Evolutionary conservation across 1,284 basidiomycete species (phyloP), one percentile per base, ranked within the genome.

Genomic region (Somion occarium): DNA sequence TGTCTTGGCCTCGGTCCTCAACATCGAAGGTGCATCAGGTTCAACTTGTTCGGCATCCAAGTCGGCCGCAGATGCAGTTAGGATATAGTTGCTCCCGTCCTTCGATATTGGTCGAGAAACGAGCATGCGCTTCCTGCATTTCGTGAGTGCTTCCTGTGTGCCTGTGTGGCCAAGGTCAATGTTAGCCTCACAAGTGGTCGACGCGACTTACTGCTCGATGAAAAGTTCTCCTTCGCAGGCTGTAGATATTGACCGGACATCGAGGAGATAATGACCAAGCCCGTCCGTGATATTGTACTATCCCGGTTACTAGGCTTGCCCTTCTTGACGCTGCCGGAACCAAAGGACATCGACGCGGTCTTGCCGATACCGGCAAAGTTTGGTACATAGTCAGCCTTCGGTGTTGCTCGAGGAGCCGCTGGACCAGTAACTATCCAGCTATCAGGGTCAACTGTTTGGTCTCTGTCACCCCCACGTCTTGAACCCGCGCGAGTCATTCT

Each of bases 191-290:
- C 78, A 73, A 74, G 70, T 27, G 73, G 72, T 48, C 71, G 68
- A 56, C 69, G 78, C 52, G 71, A 69, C 64, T 79, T 87, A 62
- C 64, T 57, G 5, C 68, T 59, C 27, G 72, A 58, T n/a, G 72
- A 62, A 25, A 82, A 83, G 22, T 43, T 26, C 43, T 83, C 85
- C 1, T 68, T 71, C 2, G 73, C 66, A 22, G 79, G 74, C 52
- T 81, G 81, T 25, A 72, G 59, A 54, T 73, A 75, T 63, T 85
- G 83, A 59, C 76, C 79, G 46, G 91, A 81, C 74, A 89, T 79
- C n/a, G 83, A 84, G 74, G 95, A 95, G 88, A 93, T 95, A 70
- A 95, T 97, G 51, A 72, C 83, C 42, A 91, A 94, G 59, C 77
- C 83, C 25, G 85, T 83, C 46, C 93, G 81, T 5, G 91, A 86